Base-by-base conservation (phyloP, 768 basidiomycete genomes). In the Cantharellus cinnabarinus region DNA sequence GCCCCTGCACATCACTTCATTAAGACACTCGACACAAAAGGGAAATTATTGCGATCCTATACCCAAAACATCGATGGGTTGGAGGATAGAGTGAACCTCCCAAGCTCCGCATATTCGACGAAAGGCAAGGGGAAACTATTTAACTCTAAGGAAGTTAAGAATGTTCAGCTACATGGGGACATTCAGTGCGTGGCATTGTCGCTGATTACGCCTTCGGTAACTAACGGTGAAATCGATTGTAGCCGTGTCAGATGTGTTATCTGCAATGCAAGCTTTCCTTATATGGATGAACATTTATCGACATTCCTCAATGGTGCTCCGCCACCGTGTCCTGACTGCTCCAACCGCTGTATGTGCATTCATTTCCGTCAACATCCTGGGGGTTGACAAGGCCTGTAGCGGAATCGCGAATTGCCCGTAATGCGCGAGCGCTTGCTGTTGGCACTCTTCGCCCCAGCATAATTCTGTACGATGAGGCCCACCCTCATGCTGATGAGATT, bases 1-100 rank as follows among this genome's bases (percentile, higher is more conserved):
- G 81, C 89, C 0, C 76, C 81, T 1, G 95, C 95, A 2, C 95
- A 99, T 68, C 76, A 74, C 57, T 95, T 99, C 69, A 80, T 99
- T 60, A 81, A 83, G 65, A 80, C 79, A 2, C 77, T 98, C 1
- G 86, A 95, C 63, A 69, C 76, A 14, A 90, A 88, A 69, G 82
- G 82, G 56, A 91, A 85, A 70, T 72, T 99, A 5, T 68, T 94
- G 35, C 79, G 95, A 60, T 86, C 83, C 7, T 99, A 97, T 69
- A 97, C 95, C 0, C 95, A 99, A 71, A 99, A 99, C 68, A 93
- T 99, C 51, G 95, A 99, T 70, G 94, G 90, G 5, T 71, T 99
- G 7, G 95, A 99, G 67, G 83, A 81, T 65, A 75, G 76, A 58
- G 79, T 79, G 0, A 10, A 54, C 35, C 81, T 65, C 4, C 10